Base-by-base conservation (phyloP, 164 flowering plant genomes). In the Annona cherimola region DNA sequence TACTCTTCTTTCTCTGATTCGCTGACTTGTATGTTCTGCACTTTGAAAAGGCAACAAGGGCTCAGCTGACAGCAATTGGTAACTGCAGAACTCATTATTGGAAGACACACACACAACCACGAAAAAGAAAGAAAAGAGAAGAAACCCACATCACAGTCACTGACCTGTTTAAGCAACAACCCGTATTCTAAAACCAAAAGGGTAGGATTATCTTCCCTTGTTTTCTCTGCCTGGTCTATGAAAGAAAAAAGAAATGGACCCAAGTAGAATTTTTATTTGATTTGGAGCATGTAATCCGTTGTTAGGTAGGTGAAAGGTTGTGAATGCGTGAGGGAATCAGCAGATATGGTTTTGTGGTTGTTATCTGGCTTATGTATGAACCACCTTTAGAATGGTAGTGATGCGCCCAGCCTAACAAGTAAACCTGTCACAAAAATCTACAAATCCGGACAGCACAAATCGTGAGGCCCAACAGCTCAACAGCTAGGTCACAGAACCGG, bases 41-140 rank as follows among this genome's bases (percentile, higher is more conserved):
- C 41, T 68, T 45, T n/a, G 60, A 68, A 68, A 68, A 68, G 42
- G 70, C 4, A n/a, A 35, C 61, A 45, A 3, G 5, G 44, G 4
- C 42, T 43, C 42, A 62, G 55, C 35, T 42, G 64, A 72, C 19
- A 72, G 63, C 69, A 40, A 72, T 72, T 66, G 69, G 57, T 42
- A 72, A 55, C 63, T 66, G 69, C 63, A 66, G 7, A 50, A 16
- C 66, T 19, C 42, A 5, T 26, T 16, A 2, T 35, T 35, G 4
- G 5, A n/a, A 39, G 40, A 68, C 63, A 41, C 35, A 26, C 35
- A 26, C 35, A 26, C 35, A 26, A 26, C 35, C 35, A 26, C 35
- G 35, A 26, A 26, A 26, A 26, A 26, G 35, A 26, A 26, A 26
- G 35, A 26, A 26, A 26, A 26, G 35, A 26, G 35, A 61, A n/a